A percentile compares a stretch with the other conserved stretches of the same genome.
Evolutionary conservation across 2,329 filamentous ascomycete genomes (phyloP).

Genomic region (Trichophyton rubrum): DNA sequence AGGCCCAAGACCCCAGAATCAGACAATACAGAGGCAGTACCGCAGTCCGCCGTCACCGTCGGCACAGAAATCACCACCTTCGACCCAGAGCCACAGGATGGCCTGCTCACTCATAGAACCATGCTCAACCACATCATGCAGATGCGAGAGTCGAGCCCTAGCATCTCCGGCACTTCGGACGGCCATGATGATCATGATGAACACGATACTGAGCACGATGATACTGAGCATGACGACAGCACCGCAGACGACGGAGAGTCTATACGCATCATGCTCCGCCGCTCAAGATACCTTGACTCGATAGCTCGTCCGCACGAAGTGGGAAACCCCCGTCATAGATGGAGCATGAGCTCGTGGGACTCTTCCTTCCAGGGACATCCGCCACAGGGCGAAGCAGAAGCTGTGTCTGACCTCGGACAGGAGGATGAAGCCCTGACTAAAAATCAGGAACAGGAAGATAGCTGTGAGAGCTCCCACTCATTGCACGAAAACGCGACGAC

Average conservation of each 20-base stretch:
- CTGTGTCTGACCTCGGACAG: no score
- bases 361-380: constrained; percentile 27
- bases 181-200: constrained; percentile 21
- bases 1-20: constrained; percentile 7
- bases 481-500: constrained; percentile 5
- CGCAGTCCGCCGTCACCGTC: constrained; percentile 48
- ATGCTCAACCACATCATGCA: constrained; percentile 38
- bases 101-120: constrained; percentile 32
- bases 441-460: constrained; percentile 4
- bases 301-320: constrained; percentile 16
- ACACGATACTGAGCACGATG: constrained; percentile 6
- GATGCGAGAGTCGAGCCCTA: constrained; percentile 36
- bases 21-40: constrained; percentile 36
- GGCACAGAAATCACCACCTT: constrained; percentile 51
- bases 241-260: constrained; percentile 39
- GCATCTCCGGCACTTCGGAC: constrained; percentile 28
- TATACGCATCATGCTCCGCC: constrained; percentile 43
- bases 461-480: constrained; percentile 5
- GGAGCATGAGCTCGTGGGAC: constrained; percentile 36
- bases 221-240: constrained; percentile 10
- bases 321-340: constrained; percentile 25
- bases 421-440: neutral
- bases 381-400: neutral
- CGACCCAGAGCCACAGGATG: constrained; percentile 57
- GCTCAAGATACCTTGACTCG: constrained; percentile 31